Evolutionary conservation across 306 rosid genomes (phyloP), one percentile per base, ranked within the genome.

Genomic region (Datisca glomerata): DNA sequence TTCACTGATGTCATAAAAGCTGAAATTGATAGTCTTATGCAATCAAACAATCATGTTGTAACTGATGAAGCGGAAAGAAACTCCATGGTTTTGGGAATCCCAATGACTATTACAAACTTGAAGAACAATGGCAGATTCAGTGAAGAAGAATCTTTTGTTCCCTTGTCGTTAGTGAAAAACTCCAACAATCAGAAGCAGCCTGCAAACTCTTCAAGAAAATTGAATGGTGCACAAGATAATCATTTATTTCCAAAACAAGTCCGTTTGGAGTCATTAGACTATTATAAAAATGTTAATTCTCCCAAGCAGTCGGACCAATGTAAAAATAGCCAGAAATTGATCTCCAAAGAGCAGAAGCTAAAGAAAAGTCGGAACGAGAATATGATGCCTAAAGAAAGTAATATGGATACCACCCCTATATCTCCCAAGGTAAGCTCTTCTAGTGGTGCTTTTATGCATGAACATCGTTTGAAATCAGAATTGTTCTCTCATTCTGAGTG

Each of bases 391-490:
- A 65, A 46, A 44, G 61, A 64, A 44, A 51, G 38, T 14, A 17
- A 2, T 15, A 41, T 51, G 35, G 52, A 48, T 19, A 1, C 61
- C 18, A 32, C 58, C 57, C 40, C 59, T 45, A 4, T 50, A 19
- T 38, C 70, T 53, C 55, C 53, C 2, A 66, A 59, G 67, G 91
- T 75, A 31, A 56, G 65, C 28, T 16, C 8, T 18, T 56, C 21
- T 42, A 13, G 12, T 21, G 7, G 27, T 28, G 11, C 4, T 29
- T 19, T n/a, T 14, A n/a, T 0, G 4, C 41, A n/a, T 17, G n/a
- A n/a, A 37, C 13, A n/a, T 15, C 2, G 13, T 14, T 6, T 28
- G n/a, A 31, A 12, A 8, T 31, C 0, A 31, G n/a, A 31, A 31
- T 8, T 31, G 13, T 12, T 31, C 41, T 41, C 41, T 20, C 8